phyloP scores from a whole-genome alignment of 257 asterid genomes.

The Penstemon eatonii region DNA sequence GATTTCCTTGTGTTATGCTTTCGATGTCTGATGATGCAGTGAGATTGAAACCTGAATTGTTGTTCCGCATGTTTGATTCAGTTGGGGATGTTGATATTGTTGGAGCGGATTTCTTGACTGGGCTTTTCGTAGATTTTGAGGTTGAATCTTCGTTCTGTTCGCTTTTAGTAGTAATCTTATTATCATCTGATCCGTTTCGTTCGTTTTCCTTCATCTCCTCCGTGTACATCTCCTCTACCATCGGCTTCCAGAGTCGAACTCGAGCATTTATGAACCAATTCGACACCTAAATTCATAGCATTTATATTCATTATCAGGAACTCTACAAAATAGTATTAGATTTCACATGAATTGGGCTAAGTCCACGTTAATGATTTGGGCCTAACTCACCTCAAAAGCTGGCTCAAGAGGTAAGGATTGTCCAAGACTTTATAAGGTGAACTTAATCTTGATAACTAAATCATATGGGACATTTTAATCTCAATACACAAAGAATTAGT shows the following conservation, averaged over 20 bases:
- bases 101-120: conserved; percentile 1
- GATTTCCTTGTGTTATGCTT: conserved; percentile 58
- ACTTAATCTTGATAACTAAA: too few relatives aligned
- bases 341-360: too few relatives aligned
- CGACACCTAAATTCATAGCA: conserved; percentile 60
- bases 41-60: conserved; percentile 47
- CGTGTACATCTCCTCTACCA: conserved; percentile 98
- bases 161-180: conserved; percentile 27
- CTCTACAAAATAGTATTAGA: not conserved
- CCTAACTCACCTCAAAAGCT: too few relatives aligned
- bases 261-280: conserved; percentile 99
- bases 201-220: conserved; percentile 89
- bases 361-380: too few relatives aligned
- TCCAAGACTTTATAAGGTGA: too few relatives aligned
- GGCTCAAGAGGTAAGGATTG: too few relatives aligned
- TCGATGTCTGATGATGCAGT: conserved; percentile 65
- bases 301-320: not conserved
- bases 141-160: conserved; percentile 58
- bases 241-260: conserved; percentile 97
- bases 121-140: conserved; percentile 36
- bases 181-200: conserved; percentile 55
- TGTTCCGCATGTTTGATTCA: too few relatives aligned
- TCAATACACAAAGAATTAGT: too few relatives aligned
- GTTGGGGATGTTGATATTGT: conserved; percentile 20
- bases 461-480: too few relatives aligned